A percentile compares a stretch with the other conserved stretches of the same genome.
Conservation (phyloP, 2,329 filamentous ascomycete species). For the Microdochium trichocladiopsis region DNA sequence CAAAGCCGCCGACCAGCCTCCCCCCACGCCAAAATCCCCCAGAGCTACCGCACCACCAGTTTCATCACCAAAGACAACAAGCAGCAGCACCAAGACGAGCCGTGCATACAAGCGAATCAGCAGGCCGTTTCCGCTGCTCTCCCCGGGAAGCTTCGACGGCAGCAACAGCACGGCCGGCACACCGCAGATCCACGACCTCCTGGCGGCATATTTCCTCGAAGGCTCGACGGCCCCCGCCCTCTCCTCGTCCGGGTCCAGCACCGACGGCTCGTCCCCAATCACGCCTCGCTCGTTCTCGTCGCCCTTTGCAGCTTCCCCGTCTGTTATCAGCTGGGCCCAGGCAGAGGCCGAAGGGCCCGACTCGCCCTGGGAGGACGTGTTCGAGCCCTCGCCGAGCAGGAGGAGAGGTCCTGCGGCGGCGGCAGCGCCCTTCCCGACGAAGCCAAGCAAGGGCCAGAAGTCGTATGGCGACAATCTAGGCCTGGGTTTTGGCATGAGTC, state of each 20-base stretch:
- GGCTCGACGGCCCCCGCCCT: neutral
- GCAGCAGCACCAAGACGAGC: constrained; percentile 9
- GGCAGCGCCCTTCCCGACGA: constrained; percentile 1
- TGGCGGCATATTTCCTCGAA: constrained; percentile 10
- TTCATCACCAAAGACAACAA: neutral
- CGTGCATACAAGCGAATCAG: constrained; percentile 17
- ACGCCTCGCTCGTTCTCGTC: constrained; percentile 6
- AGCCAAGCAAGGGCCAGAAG: neutral
- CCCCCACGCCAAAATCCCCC: too few relatives aligned
- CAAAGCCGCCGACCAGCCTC: too few relatives aligned
- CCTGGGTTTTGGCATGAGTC: neutral
- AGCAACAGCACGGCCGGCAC: constrained; percentile 3
- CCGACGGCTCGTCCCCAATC: constrained; percentile 6
- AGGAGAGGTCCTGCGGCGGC: constrained; percentile 2
- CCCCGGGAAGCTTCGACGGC: neutral
- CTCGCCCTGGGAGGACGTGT: constrained; percentile 9
- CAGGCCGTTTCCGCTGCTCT: constrained; percentile 10
- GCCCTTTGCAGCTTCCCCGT: constrained; percentile 1
- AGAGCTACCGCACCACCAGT: neutral
- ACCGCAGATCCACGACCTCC: constrained; percentile 10
- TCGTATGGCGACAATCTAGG: neutral
- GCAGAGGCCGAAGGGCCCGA: constrained; percentile 2
- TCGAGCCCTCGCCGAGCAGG: constrained; percentile 9
- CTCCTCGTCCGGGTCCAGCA: constrained; percentile 5
- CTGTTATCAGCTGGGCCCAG: constrained; percentile 1